A percentile compares a stretch with the other conserved stretches of the same genome.
phyloP scores from a whole-genome alignment of 768 basidiomycete genomes.

The Hypsizygus marmoreus region DNA sequence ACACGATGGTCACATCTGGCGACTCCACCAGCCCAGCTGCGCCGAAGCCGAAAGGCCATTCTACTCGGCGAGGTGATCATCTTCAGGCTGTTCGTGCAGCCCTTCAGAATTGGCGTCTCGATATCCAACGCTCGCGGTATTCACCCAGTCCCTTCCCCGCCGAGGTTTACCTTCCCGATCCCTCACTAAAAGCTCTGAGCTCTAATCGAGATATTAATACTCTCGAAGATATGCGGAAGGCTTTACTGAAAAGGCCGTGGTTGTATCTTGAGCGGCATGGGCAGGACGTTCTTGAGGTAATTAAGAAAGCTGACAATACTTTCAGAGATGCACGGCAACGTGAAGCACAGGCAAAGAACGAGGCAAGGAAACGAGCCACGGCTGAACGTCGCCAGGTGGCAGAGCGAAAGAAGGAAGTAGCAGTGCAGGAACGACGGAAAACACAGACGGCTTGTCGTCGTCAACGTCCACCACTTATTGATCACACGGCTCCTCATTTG shows the following conservation, averaged over 20 bases:
- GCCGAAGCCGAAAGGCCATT: neutral
- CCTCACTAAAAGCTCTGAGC: conserved; percentile 24
- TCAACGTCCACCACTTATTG: too few relatives aligned
- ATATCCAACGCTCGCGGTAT: conserved; percentile 6
- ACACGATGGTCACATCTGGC: too few relatives aligned
- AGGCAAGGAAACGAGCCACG: conserved; percentile 6
- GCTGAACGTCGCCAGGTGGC: conserved; percentile 6
- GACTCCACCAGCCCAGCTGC: too few relatives aligned
- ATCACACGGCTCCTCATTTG: too few relatives aligned
- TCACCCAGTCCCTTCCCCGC: conserved; percentile 13
- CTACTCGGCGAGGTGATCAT: conserved; percentile 15
- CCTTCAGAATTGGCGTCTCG: conserved; percentile 17
- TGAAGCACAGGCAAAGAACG: conserved; percentile 5
- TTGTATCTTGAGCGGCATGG: conserved; percentile 21
- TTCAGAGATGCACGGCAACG: conserved; percentile 1
- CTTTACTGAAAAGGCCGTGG: conserved; percentile 5
- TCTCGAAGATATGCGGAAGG: conserved; percentile 13
- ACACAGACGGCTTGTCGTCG: too few relatives aligned
- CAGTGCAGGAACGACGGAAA: conserved; percentile 6
- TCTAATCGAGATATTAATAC: conserved; percentile 14
- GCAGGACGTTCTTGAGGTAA: conserved; percentile 16
- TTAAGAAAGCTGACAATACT: conserved; percentile 12
- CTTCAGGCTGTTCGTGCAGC: conserved; percentile 15
- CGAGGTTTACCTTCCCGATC: conserved; percentile 25
- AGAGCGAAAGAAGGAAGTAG: conserved; percentile 8